Conservation (phyloP, 2,329 filamentous ascomycete genomes). For the Fusarium incarnatum region DNA sequence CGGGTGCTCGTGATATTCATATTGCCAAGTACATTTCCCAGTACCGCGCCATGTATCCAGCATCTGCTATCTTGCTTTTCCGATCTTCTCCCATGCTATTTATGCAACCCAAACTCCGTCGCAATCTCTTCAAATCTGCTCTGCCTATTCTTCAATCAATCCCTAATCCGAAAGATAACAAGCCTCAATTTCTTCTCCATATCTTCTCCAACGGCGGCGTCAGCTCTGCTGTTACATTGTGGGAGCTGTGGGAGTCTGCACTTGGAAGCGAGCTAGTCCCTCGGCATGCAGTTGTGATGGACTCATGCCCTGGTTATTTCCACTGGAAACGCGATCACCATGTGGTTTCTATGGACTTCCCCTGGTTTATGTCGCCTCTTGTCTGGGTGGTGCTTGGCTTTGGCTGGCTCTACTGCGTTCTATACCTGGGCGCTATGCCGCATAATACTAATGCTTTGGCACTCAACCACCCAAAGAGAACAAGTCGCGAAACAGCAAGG, state of each 20-base stretch:
- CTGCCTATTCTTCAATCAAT: conserved; percentile 53
- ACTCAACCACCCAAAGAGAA: conserved; percentile 52
- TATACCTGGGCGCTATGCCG: conserved; percentile 46
- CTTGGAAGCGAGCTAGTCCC: conserved; percentile 50
- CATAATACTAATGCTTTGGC: conserved; percentile 52
- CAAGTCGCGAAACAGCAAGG: conserved; percentile 56
- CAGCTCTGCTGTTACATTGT: conserved; percentile 54
- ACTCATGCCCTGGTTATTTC: conserved; percentile 62
- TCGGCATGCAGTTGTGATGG: conserved; percentile 58
- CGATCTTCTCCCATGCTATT: conserved; percentile 55
- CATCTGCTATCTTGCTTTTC: conserved; percentile 60
- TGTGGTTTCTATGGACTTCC: conserved; percentile 54
- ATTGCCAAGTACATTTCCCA: conserved; percentile 63
- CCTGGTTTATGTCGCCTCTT: conserved; percentile 51
- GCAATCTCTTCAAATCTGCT: conserved; percentile 53
- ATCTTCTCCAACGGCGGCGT: conserved; percentile 66
- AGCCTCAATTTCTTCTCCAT: conserved; percentile 58
- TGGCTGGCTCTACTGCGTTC: conserved; percentile 50
- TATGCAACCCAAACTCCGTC: conserved; percentile 49
- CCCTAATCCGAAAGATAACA: conserved; percentile 39
- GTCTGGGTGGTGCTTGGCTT: conserved; percentile 51
- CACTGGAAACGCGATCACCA: conserved; percentile 54
- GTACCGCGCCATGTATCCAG: conserved; percentile 59
- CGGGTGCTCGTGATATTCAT: conserved; percentile 62
- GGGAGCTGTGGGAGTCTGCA: conserved; percentile 30